A percentile compares a stretch with the other conserved stretches of the same genome.
Conservation (phyloP, 176 grass and related monocot species). For the Musa acuminata region DNA sequence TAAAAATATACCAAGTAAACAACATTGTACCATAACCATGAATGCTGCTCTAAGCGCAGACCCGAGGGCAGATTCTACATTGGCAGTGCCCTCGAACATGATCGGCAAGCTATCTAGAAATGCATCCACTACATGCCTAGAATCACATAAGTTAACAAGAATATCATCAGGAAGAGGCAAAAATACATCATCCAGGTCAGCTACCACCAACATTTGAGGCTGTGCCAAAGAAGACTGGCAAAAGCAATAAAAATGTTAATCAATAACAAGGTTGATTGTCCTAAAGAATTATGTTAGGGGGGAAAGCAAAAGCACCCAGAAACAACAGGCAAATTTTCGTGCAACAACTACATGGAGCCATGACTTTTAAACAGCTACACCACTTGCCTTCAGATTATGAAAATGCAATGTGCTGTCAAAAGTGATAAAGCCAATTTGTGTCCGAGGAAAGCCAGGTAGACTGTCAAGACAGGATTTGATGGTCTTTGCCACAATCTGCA, state of each 20-base stretch:
- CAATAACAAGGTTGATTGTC: not conserved
- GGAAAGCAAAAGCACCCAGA: not conserved
- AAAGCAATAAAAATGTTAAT: constrained; percentile 27
- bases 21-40: constrained; percentile 80
- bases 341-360: not conserved
- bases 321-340: not conserved
- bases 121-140: constrained; percentile 64
- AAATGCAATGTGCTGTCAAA: constrained; percentile 92
- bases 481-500: constrained; percentile 75
- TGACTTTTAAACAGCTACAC: constrained; percentile 6
- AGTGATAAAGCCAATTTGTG: constrained; percentile 94
- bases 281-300: not conserved
- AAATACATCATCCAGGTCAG: constrained; percentile 83
- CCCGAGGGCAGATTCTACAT: constrained; percentile 88
- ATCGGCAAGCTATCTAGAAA: constrained; percentile 88
- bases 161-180: constrained; percentile 90
- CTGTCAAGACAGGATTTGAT: constrained; percentile 81
- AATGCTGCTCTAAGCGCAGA: constrained; percentile 81
- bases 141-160: constrained; percentile 86
- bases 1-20: not conserved
- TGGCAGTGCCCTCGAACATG: constrained; percentile 80
- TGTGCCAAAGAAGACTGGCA: constrained; percentile 79
- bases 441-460: constrained; percentile 64
- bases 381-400: constrained; percentile 84
- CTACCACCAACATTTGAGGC: constrained; percentile 94